Evolutionary conservation across 352 stramenopile species (phyloP).

Genomic region (Phytopythium sindhum): DNA sequence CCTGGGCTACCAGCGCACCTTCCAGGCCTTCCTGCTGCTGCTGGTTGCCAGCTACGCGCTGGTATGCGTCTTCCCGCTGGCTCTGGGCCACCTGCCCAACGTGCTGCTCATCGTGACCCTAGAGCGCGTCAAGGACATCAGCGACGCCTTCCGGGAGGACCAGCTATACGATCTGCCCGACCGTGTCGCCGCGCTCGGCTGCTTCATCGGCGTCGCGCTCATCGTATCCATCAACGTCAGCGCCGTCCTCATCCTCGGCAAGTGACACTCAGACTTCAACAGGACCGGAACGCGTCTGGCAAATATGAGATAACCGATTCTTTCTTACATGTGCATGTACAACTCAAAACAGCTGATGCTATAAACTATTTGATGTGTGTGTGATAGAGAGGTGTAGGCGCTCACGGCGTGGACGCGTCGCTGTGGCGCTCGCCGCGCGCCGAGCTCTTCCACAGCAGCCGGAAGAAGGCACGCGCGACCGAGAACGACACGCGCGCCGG

Average conservation of each 20-base stretch:
- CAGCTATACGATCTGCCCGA: slow-evolving; percentile 53
- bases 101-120: slow-evolving; percentile 59
- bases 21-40: slow-evolving; percentile 61
- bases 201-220: slow-evolving; percentile 41
- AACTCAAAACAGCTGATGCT: neutral
- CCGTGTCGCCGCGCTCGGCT: slow-evolving; percentile 42
- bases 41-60: slow-evolving; percentile 56
- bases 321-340: neutral
- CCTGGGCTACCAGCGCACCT: slow-evolving; percentile 57
- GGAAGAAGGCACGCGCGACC: slow-evolving; percentile 67
- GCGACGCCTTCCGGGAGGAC: slow-evolving; percentile 69
- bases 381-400: no score
- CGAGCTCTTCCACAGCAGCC: slow-evolving; percentile 46
- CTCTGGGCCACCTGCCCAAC: slow-evolving; percentile 64
- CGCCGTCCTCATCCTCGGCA: slow-evolving; percentile 20
- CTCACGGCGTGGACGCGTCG: slow-evolving; percentile 8
- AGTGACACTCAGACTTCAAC: slow-evolving; percentile 4
- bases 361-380: neutral
- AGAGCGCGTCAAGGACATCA: slow-evolving; percentile 56
- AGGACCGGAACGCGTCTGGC: neutral
- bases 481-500: slow-evolving; percentile 51
- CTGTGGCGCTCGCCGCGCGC: neutral
- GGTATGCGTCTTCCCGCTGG: slow-evolving; percentile 41
- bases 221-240: slow-evolving; percentile 55
- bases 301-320: neutral